A percentile compares a stretch with the other conserved stretches of the same genome.
These are phyloP conservation scores for Collybia nuda DNA, from an alignment of 768 basidiomycete species.

Conservation along the genomic window DNA sequence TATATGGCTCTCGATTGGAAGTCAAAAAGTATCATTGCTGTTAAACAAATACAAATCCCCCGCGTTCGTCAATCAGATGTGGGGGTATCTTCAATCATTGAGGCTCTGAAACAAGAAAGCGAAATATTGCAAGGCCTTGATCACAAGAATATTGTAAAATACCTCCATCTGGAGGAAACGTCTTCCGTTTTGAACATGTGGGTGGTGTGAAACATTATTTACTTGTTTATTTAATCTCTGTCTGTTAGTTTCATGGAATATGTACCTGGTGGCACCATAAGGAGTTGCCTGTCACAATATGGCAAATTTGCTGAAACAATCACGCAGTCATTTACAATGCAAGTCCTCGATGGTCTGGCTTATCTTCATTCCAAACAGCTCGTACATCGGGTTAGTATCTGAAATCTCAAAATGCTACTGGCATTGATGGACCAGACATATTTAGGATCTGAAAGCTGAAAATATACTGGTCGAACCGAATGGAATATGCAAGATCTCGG, in stretches of 20 bases:
- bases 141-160: constrained; percentile 94
- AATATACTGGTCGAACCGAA: constrained; percentile 92
- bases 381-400: constrained; percentile 71
- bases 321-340: constrained; percentile 85
- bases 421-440: constrained; percentile 1
- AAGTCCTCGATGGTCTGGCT: constrained; percentile 87
- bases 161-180: constrained; percentile 91
- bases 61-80: constrained; percentile 47
- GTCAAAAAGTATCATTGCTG: constrained; percentile 96
- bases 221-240: constrained; percentile 1
- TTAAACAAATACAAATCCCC: constrained; percentile 97
- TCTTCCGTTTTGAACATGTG: constrained; percentile 86
- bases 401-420: background rate
- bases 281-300: constrained; percentile 80
- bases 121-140: constrained; percentile 93
- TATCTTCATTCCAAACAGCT: constrained; percentile 92
- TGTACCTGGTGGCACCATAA: constrained; percentile 94
- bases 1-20: constrained; percentile 94
- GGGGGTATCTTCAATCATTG: constrained; percentile 87
- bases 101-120: constrained; percentile 90
- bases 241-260: constrained; percentile 89
- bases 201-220: constrained; percentile 27
- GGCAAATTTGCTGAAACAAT: constrained; percentile 90
- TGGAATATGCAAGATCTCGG: constrained; percentile 94
- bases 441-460: constrained; percentile 91